Evolutionary conservation across 164 flowering plant species (phyloP), one percentile per base, ranked within the genome.

Genomic region (Houttuynia cordata): DNA sequence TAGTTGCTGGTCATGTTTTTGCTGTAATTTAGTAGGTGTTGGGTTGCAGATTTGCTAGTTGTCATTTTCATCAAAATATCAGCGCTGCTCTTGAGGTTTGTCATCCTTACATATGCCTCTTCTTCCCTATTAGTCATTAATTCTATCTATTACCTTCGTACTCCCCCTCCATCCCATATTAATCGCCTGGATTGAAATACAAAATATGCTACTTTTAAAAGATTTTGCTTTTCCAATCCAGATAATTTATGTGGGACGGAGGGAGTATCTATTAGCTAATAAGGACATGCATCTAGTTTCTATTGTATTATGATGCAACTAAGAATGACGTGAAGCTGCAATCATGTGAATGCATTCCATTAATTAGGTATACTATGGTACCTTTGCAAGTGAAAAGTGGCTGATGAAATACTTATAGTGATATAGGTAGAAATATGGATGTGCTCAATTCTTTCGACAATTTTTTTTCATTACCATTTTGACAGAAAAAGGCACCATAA

Each of bases 1-100:
- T n/a, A 24, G 60, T 15, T 8, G 8, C 15, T 17, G 23, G 47
- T 59, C 23, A n/a, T 58, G 15, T n/a, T n/a, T 71, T 65, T 82
- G 50, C 51, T 72, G 74, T 65, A 74, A 71, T 72, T 79, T 77
- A 76, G 77, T 77, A 84, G 92, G 87, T 71, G 71, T 67, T 72
- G 67, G 76, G 84, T 71, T 71, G 74, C 74, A 77, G 77, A 75
- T 75, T 69, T 65, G 68, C 81, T 37, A 74, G 79, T 37, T 80
- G 66, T 66, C 84, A 80, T 62, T 66, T 78, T 70, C 87, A 87
- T 70, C 77, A 81, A 47, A 81, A 74, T 58, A 81, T 75, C 65
- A 83, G 80, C 70, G 76, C 96, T 56, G 14, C 74, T 24, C 77
- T 74, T 62, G 91, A 88, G 96, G 95, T 87, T 47, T 51, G 65